Percentiles rank a stretch among this genome's conserved stretches.
These are phyloP conservation scores for Fomitopsis palustris DNA, from an alignment of 1,284 basidiomycete genomes.

Conservation along the genomic window DNA sequence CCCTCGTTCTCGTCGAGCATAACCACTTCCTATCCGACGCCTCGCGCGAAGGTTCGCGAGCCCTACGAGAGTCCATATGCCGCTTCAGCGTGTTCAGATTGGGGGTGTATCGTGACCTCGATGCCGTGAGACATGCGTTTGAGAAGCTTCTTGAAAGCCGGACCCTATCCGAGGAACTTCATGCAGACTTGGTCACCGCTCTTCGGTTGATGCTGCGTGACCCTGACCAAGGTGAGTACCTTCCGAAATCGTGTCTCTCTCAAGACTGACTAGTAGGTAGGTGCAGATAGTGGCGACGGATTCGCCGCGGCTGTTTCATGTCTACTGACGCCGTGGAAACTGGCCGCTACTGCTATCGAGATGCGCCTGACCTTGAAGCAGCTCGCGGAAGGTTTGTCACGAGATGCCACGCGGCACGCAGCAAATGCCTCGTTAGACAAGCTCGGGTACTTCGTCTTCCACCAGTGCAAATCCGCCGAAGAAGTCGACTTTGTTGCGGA, in stretches of 20 bases:
- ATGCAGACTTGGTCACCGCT: constrained; percentile 63
- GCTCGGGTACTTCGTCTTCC: constrained; percentile 62
- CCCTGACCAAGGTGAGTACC: constrained; percentile 27
- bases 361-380: constrained; percentile 72
- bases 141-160: constrained; percentile 54
- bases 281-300: constrained; percentile 47
- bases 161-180: constrained; percentile 46
- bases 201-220: constrained; percentile 61
- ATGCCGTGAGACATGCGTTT: constrained; percentile 63
- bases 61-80: constrained; percentile 56
- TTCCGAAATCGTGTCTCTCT: not conserved
- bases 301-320: constrained; percentile 56
- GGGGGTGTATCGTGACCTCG: constrained; percentile 69
- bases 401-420: constrained; percentile 47
- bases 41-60: constrained; percentile 43
- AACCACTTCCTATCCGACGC: constrained; percentile 47
- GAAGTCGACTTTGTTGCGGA: constrained; percentile 78
- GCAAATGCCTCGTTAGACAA: constrained; percentile 58
- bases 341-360: constrained; percentile 74
- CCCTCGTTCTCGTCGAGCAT: constrained; percentile 66
- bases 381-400: constrained; percentile 59
- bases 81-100: constrained; percentile 61
- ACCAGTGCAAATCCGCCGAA: constrained; percentile 66
- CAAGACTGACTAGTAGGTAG: constrained; percentile 5
- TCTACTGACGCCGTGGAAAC: constrained; percentile 76